Evolutionary conservation across 148 eudicot species (phyloP).

Genomic region (Silene conica): DNA sequence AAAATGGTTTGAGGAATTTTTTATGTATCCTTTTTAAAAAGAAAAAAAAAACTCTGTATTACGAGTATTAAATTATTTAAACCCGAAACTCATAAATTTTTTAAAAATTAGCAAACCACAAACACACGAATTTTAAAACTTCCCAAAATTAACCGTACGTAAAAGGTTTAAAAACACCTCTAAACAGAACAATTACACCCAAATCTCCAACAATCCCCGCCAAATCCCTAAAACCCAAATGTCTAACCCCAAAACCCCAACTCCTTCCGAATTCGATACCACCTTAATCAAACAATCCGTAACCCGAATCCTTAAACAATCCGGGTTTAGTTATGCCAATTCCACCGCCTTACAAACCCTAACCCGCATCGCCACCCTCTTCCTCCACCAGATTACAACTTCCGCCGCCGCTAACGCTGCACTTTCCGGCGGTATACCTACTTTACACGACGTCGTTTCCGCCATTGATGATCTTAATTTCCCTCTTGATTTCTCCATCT

Average conservation of each 20-base stretch:
- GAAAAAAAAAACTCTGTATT: too few species aligned
- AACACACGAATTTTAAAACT: too few species aligned
- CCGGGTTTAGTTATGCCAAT: constrained; percentile 41
- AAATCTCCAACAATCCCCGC: too few species aligned
- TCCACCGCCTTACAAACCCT: constrained; percentile 50
- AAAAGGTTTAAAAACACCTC: too few species aligned
- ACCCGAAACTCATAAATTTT: too few species aligned
- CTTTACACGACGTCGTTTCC: constrained; percentile 41
- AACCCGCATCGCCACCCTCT: constrained; percentile 42
- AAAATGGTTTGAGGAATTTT: too few species aligned
- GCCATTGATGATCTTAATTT: constrained; percentile 49
- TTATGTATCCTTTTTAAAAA: too few species aligned
- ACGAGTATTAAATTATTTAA: too few species aligned
- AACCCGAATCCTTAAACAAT: constrained; percentile 48
- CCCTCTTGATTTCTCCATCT: constrained; percentile 37
- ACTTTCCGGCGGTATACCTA: constrained; percentile 27
- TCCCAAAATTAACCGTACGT: too few species aligned
- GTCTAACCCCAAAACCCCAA: neutral
- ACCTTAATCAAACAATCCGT: constrained; percentile 36
- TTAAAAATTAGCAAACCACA: too few species aligned
- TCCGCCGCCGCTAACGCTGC: constrained; percentile 37
- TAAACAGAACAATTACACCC: too few species aligned
- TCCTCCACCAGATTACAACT: constrained; percentile 34
- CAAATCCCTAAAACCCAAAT: too few species aligned
- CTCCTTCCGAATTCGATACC: constrained; percentile 23